Conservation (phyloP, 495 filamentous ascomycete genomes). For the Hypoxylon trugodes region DNA sequence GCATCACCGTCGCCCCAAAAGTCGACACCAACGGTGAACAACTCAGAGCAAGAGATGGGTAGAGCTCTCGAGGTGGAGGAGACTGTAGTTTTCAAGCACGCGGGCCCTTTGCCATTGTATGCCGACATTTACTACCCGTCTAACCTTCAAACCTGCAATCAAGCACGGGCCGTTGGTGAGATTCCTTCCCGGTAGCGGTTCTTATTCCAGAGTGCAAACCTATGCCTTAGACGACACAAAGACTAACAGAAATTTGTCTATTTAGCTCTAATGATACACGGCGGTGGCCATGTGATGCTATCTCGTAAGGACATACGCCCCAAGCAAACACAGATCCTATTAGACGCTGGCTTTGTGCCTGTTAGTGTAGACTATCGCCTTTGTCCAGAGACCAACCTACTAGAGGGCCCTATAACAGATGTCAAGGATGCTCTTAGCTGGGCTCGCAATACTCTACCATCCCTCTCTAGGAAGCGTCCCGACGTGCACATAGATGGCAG, state of each 20-base stretch:
- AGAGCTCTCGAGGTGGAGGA: constrained; percentile 28
- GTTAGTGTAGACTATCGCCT: constrained; percentile 65
- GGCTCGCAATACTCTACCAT: constrained; percentile 53
- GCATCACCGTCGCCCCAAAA: constrained; percentile 11
- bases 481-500: constrained; percentile 48
- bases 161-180: constrained; percentile 21
- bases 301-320: constrained; percentile 56
- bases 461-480: constrained; percentile 24
- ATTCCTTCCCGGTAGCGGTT: not conserved
- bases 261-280: constrained; percentile 67
- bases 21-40: not conserved
- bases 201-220: not conserved
- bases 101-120: constrained; percentile 38
- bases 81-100: constrained; percentile 47
- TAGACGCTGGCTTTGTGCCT: constrained; percentile 57
- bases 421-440: constrained; percentile 57
- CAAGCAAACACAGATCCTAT: constrained; percentile 50
- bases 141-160: constrained; percentile 2
- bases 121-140: constrained; percentile 59
- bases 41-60: not conserved
- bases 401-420: constrained; percentile 62
- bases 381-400: constrained; percentile 59
- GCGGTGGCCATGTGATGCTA: constrained; percentile 60
- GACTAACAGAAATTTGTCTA: not conserved
- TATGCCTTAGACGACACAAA: not conserved